Base-by-base conservation (phyloP, 1,284 basidiomycete species). In the Microbotryum lychnidis-dioicae region DNA sequence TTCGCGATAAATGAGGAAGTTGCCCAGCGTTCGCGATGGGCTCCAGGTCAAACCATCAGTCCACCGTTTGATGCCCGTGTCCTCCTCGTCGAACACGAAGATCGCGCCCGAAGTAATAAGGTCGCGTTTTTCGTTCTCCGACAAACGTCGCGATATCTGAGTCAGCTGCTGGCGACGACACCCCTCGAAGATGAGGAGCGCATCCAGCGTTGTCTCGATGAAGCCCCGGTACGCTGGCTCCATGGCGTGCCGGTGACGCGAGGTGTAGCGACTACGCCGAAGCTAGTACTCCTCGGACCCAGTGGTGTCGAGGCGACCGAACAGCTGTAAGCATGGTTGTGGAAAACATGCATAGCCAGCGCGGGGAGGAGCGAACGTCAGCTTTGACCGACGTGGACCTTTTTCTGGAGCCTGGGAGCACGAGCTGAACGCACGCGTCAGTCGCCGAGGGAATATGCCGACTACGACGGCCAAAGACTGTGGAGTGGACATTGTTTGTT, bases 21-120 rank as follows among this genome's bases (percentile, higher is more conserved):
- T 97, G 72, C 89, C 90, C 52, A 97, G 79, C 50, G 97, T 92
- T 54, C 90, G 80, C 62, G 85, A 88, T 0, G 87, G 87, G 21
- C 85, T 87, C 94, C 93, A 97, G 72, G 89, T 87, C 74, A 91
- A 86, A 6, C 93, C 93, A 76, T 98, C 93, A 0, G 94, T 98
- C 93, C 94, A 97, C 55, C 94, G 83, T 78, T 96, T 97, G 80
- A 98, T 97, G 45, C 92, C 92, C 71, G 89, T 91, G 76, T 97
- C 91, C 70, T 90, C 86, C 78, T 97, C 93, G 76, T 98, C 91
- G 74, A 97, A 97, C 63, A 97, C 93, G 73, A 97, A 98, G 37
- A 98, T 90, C 4, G 89, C 88, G 61, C 94, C 94, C 9, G 88
- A 91, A 33, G 85, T 84, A 73, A 98, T 94, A 84, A 94, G 89